Percentiles rank a stretch among this genome's conserved stretches.
Conservation (phyloP, 345 rosid genomes). For the Salix arbutifolia region DNA sequence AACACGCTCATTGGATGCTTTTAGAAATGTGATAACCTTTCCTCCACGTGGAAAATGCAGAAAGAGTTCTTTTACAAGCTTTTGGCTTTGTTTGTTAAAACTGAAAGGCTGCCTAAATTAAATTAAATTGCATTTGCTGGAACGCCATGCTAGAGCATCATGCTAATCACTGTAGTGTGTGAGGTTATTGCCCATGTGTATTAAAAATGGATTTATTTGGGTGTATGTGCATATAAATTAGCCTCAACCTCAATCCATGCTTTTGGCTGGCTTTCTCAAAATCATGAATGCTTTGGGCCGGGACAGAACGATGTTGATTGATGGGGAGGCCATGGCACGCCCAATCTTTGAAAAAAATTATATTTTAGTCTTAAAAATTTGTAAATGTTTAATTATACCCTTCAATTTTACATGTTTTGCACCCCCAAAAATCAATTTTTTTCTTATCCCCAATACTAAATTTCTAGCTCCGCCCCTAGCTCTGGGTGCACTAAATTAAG, state of each 20-base stretch:
- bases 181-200: neutral
- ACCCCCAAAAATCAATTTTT: too few species aligned
- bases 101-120: neutral
- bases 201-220: neutral
- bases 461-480: neutral
- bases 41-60: neutral
- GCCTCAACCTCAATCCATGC: neutral
- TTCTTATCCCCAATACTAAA: too few species aligned
- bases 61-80: neutral
- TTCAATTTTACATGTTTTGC: too few species aligned
- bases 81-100: neutral
- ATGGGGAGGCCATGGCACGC: too few species aligned
- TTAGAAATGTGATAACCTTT: neutral
- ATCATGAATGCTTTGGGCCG: neutral
- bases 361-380: too few species aligned
- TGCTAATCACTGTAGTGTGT: neutral
- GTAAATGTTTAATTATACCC: too few species aligned
- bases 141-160: neutral
- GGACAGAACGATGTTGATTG: too few species aligned
- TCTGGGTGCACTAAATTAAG: neutral
- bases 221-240: neutral
- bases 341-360: too few species aligned
- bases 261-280: neutral
- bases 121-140: neutral
- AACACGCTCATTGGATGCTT: neutral